Evolutionary conservation across 2,329 filamentous ascomycete genomes (phyloP), one percentile per base, ranked within the genome.

Genomic region (Macrophomina tecta): DNA sequence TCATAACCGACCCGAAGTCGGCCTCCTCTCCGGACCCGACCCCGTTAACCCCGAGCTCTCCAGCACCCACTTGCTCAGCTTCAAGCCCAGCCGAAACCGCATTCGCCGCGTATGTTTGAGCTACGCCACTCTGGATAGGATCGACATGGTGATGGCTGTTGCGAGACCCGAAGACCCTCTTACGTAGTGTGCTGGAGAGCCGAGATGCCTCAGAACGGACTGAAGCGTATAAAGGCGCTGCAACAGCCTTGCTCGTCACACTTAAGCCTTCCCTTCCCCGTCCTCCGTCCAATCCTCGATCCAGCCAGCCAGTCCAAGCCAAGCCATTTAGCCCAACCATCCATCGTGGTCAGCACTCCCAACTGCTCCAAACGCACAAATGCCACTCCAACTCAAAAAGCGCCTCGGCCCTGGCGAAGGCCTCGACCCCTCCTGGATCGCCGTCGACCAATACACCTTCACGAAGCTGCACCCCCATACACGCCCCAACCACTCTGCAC

Each of bases 361-460:
- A 23, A 23, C 23, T 23, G 23, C 23, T 23, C 23, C 23, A 2
- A 23, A 28, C 52, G 5, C 12, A 48, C 7, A 48, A 18, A 60
- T 60, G 40, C 40, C 42, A 28, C 28, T 34, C 30, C 56, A 12
- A 12, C 4, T 16, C 42, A 36, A 34, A 5, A 5, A n/a, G 8
- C 16, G 30, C 16, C 30, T 42, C 40, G 51, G 51, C 7, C 36
- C 51, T 30, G 28, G 40, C 16, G 12, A 65, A 51, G 52, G 32
- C 42, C 64, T 65, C 52, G 52, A 60, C 32, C 42, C 45, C 16
- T 5, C 18, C 42, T 65, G 52, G 64, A 32, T 51, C 52, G 18
- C 9, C 32, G 45, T 60, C 52, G 64, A 60, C 52, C 34, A 46
- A 36, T 60, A 30, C 18, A 60, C 32, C 28, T 45, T 49, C 14